These are phyloP conservation scores for Lactifluus echinatus DNA, from an alignment of 768 basidiomycete species.

Conservation along the genomic window DNA sequence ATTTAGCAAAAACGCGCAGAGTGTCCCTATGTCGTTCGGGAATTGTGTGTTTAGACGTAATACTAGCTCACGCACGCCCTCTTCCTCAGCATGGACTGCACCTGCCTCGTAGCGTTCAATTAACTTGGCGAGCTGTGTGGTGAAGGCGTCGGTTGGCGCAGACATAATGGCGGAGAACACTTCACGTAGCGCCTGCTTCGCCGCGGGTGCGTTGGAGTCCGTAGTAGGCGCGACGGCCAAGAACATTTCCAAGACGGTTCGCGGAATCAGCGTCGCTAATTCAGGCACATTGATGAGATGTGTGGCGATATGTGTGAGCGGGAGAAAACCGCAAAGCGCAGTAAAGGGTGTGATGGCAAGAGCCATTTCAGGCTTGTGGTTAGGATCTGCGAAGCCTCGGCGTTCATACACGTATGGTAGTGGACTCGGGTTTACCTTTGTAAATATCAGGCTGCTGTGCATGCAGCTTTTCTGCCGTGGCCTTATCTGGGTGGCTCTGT, in stretches of 20 bases:
- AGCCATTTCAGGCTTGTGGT: slow-evolving; percentile 99
- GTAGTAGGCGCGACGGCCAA: slow-evolving; percentile 35
- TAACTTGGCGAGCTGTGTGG: slow-evolving; percentile 46
- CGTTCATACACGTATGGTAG: slow-evolving; percentile 7
- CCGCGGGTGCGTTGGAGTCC: slow-evolving; percentile 36
- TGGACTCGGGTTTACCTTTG: slow-evolving; percentile 52
- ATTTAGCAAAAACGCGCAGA: slow-evolving; percentile 87
- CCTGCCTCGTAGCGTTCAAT: slow-evolving; percentile 52
- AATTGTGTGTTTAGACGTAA: slow-evolving; percentile 61
- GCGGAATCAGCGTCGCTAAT: slow-evolving; percentile 60
- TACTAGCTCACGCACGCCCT: slow-evolving; percentile 53
- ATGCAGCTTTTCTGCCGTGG: slow-evolving; percentile 48
- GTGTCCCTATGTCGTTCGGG: slow-evolving; percentile 87
- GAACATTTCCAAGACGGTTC: slow-evolving; percentile 44
- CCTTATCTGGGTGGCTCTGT: slow-evolving; percentile 87
- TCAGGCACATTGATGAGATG: slow-evolving; percentile 68
- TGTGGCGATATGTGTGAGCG: slow-evolving; percentile 59
- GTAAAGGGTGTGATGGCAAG: slow-evolving; percentile 86
- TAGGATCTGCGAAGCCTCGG: slow-evolving; percentile 53
- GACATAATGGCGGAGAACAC: slow-evolving; percentile 84
- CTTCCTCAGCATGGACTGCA: slow-evolving; percentile 33
- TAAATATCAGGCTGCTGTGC: slow-evolving; percentile 67
- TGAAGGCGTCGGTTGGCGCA: slow-evolving; percentile 46
- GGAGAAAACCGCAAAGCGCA: slow-evolving; percentile 90
- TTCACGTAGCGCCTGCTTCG: slow-evolving; percentile 57